phyloP scores from a whole-genome alignment of 805 yeast genomes.

The Metschnikowia santaceciliae region DNA sequence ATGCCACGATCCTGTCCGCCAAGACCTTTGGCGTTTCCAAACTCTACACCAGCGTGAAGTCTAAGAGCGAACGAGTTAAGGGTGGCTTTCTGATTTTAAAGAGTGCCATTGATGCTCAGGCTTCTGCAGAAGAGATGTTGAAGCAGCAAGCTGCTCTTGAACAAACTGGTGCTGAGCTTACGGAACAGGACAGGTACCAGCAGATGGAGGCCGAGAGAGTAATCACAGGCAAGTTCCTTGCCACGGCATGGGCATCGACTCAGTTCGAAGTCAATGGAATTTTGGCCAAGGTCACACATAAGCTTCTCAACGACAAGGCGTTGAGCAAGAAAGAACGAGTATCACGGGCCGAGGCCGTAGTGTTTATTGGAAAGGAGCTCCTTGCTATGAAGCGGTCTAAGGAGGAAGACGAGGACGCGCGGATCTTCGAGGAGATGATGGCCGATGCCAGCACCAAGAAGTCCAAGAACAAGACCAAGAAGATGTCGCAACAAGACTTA shows the following conservation, averaged over 20 bases:
- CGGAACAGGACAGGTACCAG: slow-evolving; percentile 30
- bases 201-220: slow-evolving; percentile 73
- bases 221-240: slow-evolving; percentile 83
- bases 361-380: slow-evolving; percentile 69
- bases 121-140: slow-evolving; percentile 61
- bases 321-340: slow-evolving; percentile 59
- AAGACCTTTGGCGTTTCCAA: slow-evolving; percentile 86
- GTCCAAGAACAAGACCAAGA: slow-evolving; percentile 21
- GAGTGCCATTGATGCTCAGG: slow-evolving; percentile 85
- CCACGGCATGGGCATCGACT: slow-evolving; percentile 95
- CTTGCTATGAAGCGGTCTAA: slow-evolving; percentile 63
- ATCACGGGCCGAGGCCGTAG: slow-evolving; percentile 75
- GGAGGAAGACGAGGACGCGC: slow-evolving; percentile 90
- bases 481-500: slow-evolving; percentile 11
- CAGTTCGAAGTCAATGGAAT: slow-evolving; percentile 84
- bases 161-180: slow-evolving; percentile 28
- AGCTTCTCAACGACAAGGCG: slow-evolving; percentile 49
- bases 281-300: slow-evolving; percentile 66
- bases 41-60: slow-evolving; percentile 73
- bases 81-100: slow-evolving; percentile 80
- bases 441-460: slow-evolving; percentile 72
- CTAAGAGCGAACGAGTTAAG: slow-evolving; percentile 77
- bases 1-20: slow-evolving; percentile 66
- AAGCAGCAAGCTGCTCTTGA: slow-evolving; percentile 56
- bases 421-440: slow-evolving; percentile 87